Conservation (phyloP, 2,329 filamentous ascomycete species). For the Tympanopsis confertula region DNA sequence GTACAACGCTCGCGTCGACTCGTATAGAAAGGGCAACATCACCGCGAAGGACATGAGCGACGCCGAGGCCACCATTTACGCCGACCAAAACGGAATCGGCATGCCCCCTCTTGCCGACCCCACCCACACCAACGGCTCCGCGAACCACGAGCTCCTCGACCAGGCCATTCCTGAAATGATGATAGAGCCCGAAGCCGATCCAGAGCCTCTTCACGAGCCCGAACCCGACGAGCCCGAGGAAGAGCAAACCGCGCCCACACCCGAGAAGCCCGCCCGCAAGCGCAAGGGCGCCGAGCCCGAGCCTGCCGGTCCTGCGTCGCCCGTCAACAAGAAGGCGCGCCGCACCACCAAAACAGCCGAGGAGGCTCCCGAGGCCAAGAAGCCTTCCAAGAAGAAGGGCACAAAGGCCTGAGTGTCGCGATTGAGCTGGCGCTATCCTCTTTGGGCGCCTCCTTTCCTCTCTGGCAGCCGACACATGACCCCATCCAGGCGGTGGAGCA, state of each 20-base stretch:
- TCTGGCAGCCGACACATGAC: too few relatives aligned
- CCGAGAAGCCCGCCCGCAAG: constrained; percentile 35
- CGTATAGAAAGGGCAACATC: constrained; percentile 49
- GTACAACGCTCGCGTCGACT: constrained; percentile 54
- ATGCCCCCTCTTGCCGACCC: constrained; percentile 32
- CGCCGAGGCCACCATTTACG: constrained; percentile 46
- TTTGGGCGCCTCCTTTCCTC: too few relatives aligned
- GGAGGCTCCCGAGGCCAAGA: constrained; percentile 45
- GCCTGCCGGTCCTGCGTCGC: constrained; percentile 34
- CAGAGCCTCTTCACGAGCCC: constrained; percentile 27
- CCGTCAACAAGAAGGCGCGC: constrained; percentile 53
- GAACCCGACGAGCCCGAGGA: constrained; percentile 34
- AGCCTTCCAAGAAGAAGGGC: constrained; percentile 46
- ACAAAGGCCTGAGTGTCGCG: constrained; percentile 13
- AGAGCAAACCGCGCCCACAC: constrained; percentile 19
- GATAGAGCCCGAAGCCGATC: neutral
- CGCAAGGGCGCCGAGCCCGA: constrained; percentile 33
- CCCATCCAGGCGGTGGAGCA: too few relatives aligned
- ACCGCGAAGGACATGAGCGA: constrained; percentile 49
- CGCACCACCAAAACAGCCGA: constrained; percentile 41
- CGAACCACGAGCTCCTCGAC: constrained; percentile 47
- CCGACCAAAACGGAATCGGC: constrained; percentile 43
- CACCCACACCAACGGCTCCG: constrained; percentile 37
- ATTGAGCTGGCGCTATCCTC: neutral
- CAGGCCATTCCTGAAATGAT: constrained; percentile 15